phyloP scores from a whole-genome alignment of 768 basidiomycete species.

The Trichaptum fuscoviolaceum region DNA sequence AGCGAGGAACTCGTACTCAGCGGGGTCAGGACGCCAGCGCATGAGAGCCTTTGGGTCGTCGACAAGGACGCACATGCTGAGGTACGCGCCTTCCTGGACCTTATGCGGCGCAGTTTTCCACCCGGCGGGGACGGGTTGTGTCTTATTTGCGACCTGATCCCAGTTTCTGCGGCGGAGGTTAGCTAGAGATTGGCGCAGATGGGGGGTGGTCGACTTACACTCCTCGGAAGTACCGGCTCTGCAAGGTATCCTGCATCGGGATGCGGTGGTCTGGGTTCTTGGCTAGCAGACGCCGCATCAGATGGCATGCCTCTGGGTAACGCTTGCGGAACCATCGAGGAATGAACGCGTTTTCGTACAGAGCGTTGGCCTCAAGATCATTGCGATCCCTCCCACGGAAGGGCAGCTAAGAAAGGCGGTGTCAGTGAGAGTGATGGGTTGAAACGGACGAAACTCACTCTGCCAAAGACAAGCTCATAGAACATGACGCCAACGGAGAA shows the following conservation, averaged over 20 bases:
- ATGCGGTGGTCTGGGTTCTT: background rate
- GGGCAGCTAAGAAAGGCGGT: background rate
- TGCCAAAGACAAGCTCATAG: conserved; percentile 18
- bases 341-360: background rate
- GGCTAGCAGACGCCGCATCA: background rate
- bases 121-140: background rate
- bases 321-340: background rate
- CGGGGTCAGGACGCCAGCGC: background rate
- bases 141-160: background rate
- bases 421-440: background rate
- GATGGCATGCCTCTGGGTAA: background rate
- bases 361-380: background rate
- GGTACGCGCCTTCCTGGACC: background rate
- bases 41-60: background rate
- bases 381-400: background rate
- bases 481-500: conserved; percentile 42
- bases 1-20: background rate
- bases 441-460: conserved; percentile 10
- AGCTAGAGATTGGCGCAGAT: background rate
- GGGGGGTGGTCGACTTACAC: background rate
- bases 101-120: background rate
- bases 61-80: background rate
- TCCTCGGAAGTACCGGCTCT: background rate
- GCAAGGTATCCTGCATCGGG: background rate
- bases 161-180: background rate